These are phyloP conservation scores for Podospora appendiculata DNA, from an alignment of 495 filamentous ascomycete species.

Conservation along the genomic window DNA sequence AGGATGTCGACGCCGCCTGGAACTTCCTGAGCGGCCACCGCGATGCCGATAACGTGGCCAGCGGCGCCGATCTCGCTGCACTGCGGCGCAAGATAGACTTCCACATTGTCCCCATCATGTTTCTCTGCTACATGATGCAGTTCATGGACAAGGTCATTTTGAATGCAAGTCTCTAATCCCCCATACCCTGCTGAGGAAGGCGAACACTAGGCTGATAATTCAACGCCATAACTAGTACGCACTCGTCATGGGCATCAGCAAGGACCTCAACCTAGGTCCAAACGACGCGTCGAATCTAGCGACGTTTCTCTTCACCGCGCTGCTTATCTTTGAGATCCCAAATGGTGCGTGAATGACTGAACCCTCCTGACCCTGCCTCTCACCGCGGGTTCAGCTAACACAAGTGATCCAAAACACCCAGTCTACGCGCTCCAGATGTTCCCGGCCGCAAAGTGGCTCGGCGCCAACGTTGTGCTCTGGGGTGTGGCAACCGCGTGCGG, in stretches of 20 bases:
- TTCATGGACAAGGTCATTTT: slow-evolving; percentile 60
- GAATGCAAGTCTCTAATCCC: slow-evolving; percentile 30
- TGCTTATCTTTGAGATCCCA: slow-evolving; percentile 26
- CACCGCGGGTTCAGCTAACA: no score
- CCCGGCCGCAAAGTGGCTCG: slow-evolving; percentile 51
- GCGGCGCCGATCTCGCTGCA: slow-evolving; percentile 10
- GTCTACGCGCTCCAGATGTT: slow-evolving; percentile 41
- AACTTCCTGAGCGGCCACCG: slow-evolving; percentile 25
- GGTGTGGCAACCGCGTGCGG: slow-evolving; percentile 29
- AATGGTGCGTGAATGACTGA: slow-evolving; percentile 13
- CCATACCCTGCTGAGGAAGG: background rate
- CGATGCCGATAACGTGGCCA: slow-evolving; percentile 7
- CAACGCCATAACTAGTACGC: slow-evolving; percentile 23
- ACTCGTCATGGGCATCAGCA: slow-evolving; percentile 26
- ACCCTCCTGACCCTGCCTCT: background rate
- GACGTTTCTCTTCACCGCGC: slow-evolving; percentile 27
- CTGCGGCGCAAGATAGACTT: slow-evolving; percentile 30
- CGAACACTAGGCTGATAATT: background rate
- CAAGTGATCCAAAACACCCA: slow-evolving; percentile 6
- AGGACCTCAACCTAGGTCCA: slow-evolving; percentile 23
- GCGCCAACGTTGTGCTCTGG: slow-evolving; percentile 47
- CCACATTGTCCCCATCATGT: slow-evolving; percentile 44
- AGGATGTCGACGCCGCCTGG: slow-evolving; percentile 24
- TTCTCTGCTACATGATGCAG: slow-evolving; percentile 54
- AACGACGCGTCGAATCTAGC: slow-evolving; percentile 31